phyloP scores from a whole-genome alignment of 2,329 filamentous ascomycete species.

The Clathrospora elynae region DNA sequence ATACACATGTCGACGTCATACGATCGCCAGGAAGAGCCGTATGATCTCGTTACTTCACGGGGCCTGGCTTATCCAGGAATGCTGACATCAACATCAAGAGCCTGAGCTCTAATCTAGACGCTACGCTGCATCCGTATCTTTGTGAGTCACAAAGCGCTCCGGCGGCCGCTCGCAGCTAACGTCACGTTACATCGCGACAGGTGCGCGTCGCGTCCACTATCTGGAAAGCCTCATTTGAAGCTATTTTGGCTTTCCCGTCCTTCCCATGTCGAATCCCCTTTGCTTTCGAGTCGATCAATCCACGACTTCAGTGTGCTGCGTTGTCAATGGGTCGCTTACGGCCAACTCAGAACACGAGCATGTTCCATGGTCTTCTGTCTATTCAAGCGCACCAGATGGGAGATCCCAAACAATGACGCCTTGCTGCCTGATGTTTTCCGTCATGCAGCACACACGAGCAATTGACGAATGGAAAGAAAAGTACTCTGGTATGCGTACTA shows the following conservation, averaged over 20 bases:
- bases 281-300: conserved; percentile 10
- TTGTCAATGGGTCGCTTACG: conserved; percentile 19
- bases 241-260: not conserved
- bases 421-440: conserved; percentile 27
- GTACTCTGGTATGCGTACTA: conserved; percentile 22
- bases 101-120: no score
- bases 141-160: conserved; percentile 16
- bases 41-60: conserved; percentile 2
- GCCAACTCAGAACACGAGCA: conserved; percentile 3
- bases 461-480: conserved; percentile 37
- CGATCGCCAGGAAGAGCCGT: not conserved
- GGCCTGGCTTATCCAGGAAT: not conserved
- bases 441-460: conserved; percentile 17
- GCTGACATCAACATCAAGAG: not conserved
- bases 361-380: conserved; percentile 25
- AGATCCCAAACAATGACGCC: conserved; percentile 20
- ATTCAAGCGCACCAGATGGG: conserved; percentile 25
- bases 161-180: not conserved
- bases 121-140: conserved; percentile 1
- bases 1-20: conserved; percentile 13
- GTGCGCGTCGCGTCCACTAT: conserved; percentile 12
- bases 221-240: conserved; percentile 1
- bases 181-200: conserved; percentile 23
- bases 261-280: not conserved
- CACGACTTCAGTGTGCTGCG: conserved; percentile 22